Evolutionary conservation across 352 stramenopile species (phyloP), one percentile per base, ranked within the genome.

Genomic region (Stramenopiles sp.): DNA sequence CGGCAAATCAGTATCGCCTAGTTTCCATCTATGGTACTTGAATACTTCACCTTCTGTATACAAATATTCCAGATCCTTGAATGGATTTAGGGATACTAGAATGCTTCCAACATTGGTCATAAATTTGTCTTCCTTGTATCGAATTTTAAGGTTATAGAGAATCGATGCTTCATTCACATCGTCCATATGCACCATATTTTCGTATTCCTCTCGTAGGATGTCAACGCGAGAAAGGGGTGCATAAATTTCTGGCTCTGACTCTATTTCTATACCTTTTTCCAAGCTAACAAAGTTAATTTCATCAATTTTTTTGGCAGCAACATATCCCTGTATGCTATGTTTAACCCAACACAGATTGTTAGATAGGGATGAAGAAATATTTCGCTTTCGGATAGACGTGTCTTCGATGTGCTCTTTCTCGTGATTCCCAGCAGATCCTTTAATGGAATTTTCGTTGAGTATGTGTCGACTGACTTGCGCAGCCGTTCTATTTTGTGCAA

Each of bases 111-210:
- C 71, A 78, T 78, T 78, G 1, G 71, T 78, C 78, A 84, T 44
- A n/a, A 29, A 55, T 83, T 96, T 87, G 83, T 95, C 94, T 80
- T 92, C 88, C 83, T 91, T 90, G 84, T 97, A 98, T 75, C 94
- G 89, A 82, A 94, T 89, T 75, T 92, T 91, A 25, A 97, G 83
- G 67, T 89, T 95, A 86, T 97, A 92, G 44, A 95, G 90, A 83
- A 98, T 97, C 30, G 92, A 92, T 0, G 93, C 92, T 83, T 98
- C 93, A 85, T 98, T 92, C 27, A 98, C 84, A 83, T 97, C 91
- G 27, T 92, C 92, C 22, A 98, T 84, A 82, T 91, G 89, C 84
- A 97, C 96, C 81, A 97, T 86, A 85, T 98, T 94, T 84, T 94
- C 90, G 55, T 94, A 81, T 44, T 81, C 32, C 82, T 83, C 39